These are phyloP conservation scores for Pseudopyrenochaeta lycopersici DNA, from an alignment of 2,329 filamentous ascomycete species.

Conservation along the genomic window DNA sequence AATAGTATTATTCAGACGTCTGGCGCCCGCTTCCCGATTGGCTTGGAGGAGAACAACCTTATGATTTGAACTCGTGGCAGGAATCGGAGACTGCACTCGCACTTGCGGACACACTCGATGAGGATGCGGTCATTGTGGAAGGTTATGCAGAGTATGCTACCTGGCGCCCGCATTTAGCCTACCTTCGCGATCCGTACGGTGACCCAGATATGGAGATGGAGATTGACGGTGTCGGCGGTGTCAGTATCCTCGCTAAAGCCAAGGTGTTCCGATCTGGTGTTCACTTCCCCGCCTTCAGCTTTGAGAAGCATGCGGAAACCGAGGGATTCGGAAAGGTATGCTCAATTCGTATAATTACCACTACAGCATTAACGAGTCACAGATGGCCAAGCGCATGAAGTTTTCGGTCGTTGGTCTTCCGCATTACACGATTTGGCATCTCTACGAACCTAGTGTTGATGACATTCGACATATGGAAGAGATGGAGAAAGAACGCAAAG, in stretches of 20 bases:
- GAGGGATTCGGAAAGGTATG: slow-evolving; percentile 97
- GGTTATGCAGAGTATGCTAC: slow-evolving; percentile 99
- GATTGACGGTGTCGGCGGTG: slow-evolving; percentile 95
- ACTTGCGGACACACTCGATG: slow-evolving; percentile 91
- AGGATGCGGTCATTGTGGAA: slow-evolving; percentile 98
- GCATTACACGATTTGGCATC: slow-evolving; percentile 99
- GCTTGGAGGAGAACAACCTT: slow-evolving; percentile 97
- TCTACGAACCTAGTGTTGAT: slow-evolving; percentile 98
- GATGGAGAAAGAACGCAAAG: slow-evolving; percentile 88
- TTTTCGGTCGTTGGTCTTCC: slow-evolving; percentile 95
- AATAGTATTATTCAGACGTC: slow-evolving; percentile 65
- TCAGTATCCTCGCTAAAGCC: slow-evolving; percentile 96
- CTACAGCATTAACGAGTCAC: slow-evolving; percentile 31
- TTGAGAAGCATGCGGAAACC: slow-evolving; percentile 97
- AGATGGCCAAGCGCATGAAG: slow-evolving; percentile 98
- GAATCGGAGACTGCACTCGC: slow-evolving; percentile 96
- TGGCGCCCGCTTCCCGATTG: slow-evolving; percentile 99
- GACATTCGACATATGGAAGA: slow-evolving; percentile 98
- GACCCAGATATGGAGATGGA: slow-evolving; percentile 99
- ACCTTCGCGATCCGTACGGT: slow-evolving; percentile 94
- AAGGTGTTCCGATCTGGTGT: slow-evolving; percentile 94
- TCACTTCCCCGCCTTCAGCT: slow-evolving; percentile 98
- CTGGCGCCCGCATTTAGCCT: slow-evolving; percentile 96
- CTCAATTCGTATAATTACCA: neutral
- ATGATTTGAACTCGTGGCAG: slow-evolving; percentile 99